Conservation (phyloP, 1,284 basidiomycete genomes). For the Bjerkandera adusta region DNA sequence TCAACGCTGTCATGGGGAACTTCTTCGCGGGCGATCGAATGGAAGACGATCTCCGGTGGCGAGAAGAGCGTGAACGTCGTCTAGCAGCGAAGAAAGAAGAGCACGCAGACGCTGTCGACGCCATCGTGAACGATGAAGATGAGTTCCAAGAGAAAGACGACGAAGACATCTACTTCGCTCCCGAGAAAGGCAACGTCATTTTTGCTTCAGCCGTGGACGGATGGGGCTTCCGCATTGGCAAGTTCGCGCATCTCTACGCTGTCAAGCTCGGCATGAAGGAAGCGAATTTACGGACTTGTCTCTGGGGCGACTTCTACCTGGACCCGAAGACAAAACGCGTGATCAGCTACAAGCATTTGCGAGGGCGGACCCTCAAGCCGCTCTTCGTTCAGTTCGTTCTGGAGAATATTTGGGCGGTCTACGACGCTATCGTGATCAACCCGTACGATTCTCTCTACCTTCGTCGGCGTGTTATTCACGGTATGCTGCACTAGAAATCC, state of each 20-base stretch:
- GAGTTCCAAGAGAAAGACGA: slow-evolving; percentile 94
- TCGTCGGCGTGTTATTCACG: slow-evolving; percentile 4
- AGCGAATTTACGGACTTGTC: slow-evolving; percentile 78
- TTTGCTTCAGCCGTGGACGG: slow-evolving; percentile 97
- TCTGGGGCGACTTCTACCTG: slow-evolving; percentile 98
- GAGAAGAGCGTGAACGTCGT: slow-evolving; percentile 86
- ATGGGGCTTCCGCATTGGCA: slow-evolving; percentile 95
- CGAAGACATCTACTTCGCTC: slow-evolving; percentile 97
- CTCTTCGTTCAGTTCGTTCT: slow-evolving; percentile 97
- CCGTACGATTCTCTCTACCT: slow-evolving; percentile 60
- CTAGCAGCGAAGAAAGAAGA: slow-evolving; percentile 72
- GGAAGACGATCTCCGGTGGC: slow-evolving; percentile 94
- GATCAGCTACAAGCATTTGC: slow-evolving; percentile 88
- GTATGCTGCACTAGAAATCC: slow-evolving; percentile 57
- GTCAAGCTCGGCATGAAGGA: slow-evolving; percentile 93
- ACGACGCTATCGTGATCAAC: slow-evolving; percentile 83
- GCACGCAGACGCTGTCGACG: slow-evolving; percentile 65
- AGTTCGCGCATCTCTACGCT: slow-evolving; percentile 93
- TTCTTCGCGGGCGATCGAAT: slow-evolving; percentile 97
- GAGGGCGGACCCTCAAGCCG: slow-evolving; percentile 88
- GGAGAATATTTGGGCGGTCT: slow-evolving; percentile 97
- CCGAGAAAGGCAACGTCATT: slow-evolving; percentile 93
- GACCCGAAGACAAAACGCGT: slow-evolving; percentile 97
- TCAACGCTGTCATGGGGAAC: slow-evolving; percentile 96
- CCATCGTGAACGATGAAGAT: slow-evolving; percentile 55